Evolutionary conservation across 768 basidiomycete species (phyloP), one percentile per base, ranked within the genome.

Genomic region (Tephrocybe rancida): DNA sequence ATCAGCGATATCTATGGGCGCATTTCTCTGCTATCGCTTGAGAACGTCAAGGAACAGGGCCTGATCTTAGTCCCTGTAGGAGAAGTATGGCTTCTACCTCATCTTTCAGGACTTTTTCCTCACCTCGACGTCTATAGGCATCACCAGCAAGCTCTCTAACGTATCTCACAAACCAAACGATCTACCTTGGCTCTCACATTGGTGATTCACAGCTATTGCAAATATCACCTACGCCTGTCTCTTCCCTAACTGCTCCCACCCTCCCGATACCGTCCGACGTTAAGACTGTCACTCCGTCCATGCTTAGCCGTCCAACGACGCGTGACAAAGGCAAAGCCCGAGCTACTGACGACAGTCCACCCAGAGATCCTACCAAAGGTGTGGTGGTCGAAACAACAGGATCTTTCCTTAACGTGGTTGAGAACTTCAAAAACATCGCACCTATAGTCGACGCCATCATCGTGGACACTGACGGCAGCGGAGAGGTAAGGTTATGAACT

Each of bases 391-490:
- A 73, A 22, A 77, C 76, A 6, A 69, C 72, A 27, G 87, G 87
- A 2, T 79, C 75, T 13, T 85, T 79, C 63, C 47, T 95, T 6
- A 73, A 78, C 19, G 79, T 88, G 8, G 57, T 93, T 19, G 80
- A 88, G 29, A 77, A 73, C 7, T 90, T 79, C 67, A 82, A 81
- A 55, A 95, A 93, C 60, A 79, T 96, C 57, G 91, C 88, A 0
- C 95, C 94, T 0, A 90, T 95, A 39, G 64, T 85, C 53, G 95
- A 97, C 64, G 90, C 89, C 11, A 74, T 82, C n/a, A 65, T 92
- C 19, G 86, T 85, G 5, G 90, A 94, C 66, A 70, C 73, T 2
- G 90, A 92, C 50, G 79, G 79, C 2, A 86, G 80, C 60, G 85
- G 86, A 13, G 86, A 90, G 75, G 87, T 88, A 55, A 27, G 77